These are phyloP conservation scores for Yamadazyma triangularis DNA, from an alignment of 1,139 yeast species.

Conservation along the genomic window DNA sequence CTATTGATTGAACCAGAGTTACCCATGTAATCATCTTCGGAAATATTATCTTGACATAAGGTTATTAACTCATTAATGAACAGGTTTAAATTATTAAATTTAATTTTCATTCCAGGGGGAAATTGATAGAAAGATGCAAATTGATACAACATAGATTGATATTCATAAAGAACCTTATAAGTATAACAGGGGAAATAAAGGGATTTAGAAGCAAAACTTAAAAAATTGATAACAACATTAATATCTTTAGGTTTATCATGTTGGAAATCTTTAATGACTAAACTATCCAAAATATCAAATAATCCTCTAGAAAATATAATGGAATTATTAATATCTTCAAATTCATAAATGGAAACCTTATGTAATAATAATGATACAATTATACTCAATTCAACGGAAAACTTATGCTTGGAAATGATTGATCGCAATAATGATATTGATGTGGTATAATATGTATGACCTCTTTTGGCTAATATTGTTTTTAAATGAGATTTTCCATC, in stretches of 20 bases:
- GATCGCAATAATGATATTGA: conserved; percentile 17
- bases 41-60: neutral
- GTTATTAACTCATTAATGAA: neutral
- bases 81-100: conserved; percentile 5
- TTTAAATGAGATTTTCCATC: conserved; percentile 10
- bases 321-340: conserved; percentile 15
- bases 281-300: conserved; percentile 17
- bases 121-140: conserved; percentile 7
- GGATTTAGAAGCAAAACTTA: conserved; percentile 20
- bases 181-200: conserved; percentile 20
- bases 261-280: conserved; percentile 8
- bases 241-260: conserved; percentile 10
- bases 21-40: too few relatives aligned
- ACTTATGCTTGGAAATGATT: conserved; percentile 12
- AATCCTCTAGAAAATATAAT: conserved; percentile 24
- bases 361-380: conserved; percentile 21
- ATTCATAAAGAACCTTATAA: conserved; percentile 18
- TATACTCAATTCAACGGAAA: conserved; percentile 18
- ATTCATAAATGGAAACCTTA: conserved; percentile 22
- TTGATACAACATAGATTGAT: conserved; percentile 9
- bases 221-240: conserved; percentile 14
- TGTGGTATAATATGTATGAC: conserved; percentile 17
- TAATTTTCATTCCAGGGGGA: neutral
- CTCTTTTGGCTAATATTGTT: conserved; percentile 9
- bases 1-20: too few relatives aligned